phyloP scores from a whole-genome alignment of 2,329 filamentous ascomycete species.

The Raffaelea albimanens region DNA sequence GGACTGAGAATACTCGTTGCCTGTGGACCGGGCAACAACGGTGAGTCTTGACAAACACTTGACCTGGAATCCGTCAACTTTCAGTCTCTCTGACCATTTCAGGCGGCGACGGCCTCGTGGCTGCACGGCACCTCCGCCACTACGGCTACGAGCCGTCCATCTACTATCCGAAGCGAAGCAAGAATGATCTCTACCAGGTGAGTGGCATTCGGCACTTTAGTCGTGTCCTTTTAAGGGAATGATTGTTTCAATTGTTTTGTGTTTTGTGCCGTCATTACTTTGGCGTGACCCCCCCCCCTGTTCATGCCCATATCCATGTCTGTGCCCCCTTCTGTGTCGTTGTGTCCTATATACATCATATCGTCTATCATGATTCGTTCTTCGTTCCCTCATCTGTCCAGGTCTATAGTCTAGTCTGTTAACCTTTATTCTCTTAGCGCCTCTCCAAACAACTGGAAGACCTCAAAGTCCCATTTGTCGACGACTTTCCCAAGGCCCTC shows the following conservation, averaged over 20 bases:
- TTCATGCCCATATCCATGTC: too few species aligned
- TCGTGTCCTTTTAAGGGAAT: not conserved
- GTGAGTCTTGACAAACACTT: too few species aligned
- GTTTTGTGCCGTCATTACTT: not conserved
- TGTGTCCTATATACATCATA: not conserved
- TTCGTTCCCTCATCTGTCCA: not conserved
- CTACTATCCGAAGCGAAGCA: slow-evolving; percentile 88
- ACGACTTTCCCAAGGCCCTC: slow-evolving; percentile 65
- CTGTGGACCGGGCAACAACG: slow-evolving; percentile 77
- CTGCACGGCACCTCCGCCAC: slow-evolving; percentile 81
- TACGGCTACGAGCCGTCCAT: slow-evolving; percentile 85
- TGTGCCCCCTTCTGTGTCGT: not conserved
- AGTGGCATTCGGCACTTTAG: slow-evolving; percentile 11
- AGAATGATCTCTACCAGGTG: slow-evolving; percentile 83
- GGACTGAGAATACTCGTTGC: slow-evolving; percentile 72
- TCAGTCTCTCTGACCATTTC: too few species aligned
- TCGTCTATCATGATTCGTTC: not conserved
- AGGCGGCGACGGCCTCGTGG: slow-evolving; percentile 92
- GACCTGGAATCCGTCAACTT: too few species aligned
- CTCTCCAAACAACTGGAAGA: slow-evolving; percentile 77
- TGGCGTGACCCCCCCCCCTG: too few species aligned
- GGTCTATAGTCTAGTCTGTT: too few species aligned
- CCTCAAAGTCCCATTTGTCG: slow-evolving; percentile 71
- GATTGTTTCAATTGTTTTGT: not conserved
- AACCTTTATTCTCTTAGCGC: slow-evolving; percentile 40